Base-by-base conservation (phyloP, 2,329 filamentous ascomycete species). In the Lachnellula arida region DNA sequence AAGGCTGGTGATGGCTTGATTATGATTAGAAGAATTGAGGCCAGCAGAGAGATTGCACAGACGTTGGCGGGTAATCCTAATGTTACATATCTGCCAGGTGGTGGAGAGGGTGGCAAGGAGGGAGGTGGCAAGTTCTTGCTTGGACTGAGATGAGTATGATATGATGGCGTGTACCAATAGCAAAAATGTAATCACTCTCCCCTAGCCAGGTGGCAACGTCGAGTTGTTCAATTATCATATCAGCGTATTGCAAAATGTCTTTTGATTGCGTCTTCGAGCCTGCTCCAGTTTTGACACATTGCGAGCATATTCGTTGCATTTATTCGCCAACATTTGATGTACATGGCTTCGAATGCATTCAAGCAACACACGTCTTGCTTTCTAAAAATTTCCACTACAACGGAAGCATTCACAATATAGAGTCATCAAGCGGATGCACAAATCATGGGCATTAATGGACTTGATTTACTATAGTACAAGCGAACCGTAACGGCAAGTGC, bases 1-100 rank as follows among this genome's bases (percentile, higher is more conserved):
- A 97, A 95, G 85, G 83, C 85, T 56, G 94, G 94, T 64, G 93
- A 96, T 74, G 94, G 94, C 44, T 79, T 99, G 68, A 89, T 99
- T 64, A 86, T 94, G 83, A 97, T 99, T 74, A 81, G 94, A 79
- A 88, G 93, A 79, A 97, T 99, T 69, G 94, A 99, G 79, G 95
- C 94, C 14, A 92, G 90, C 72, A 90, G 87, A 73, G 95, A 99
- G 68, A 97, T 99, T 75, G 94, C 94, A 9, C 84, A 91, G 75
- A 93, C 92, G 64, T 76, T 99, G 69, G 85, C 93, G 19, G 78
- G 78, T 57, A 99, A 99, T 76, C 92, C 94, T 58, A 97, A 99
- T 68, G 92, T 99, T 53, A 92, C 91, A 48, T 99, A 99, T 74
- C 76, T 99, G 61, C 94, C 94, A 3, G 84, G 89, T 65, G 87